Percentiles rank a stretch among this genome's conserved stretches.
These are phyloP conservation scores for Mortierella sp. DNA, from an alignment of 371 early-diverging fungal genomes.

Conservation along the genomic window DNA sequence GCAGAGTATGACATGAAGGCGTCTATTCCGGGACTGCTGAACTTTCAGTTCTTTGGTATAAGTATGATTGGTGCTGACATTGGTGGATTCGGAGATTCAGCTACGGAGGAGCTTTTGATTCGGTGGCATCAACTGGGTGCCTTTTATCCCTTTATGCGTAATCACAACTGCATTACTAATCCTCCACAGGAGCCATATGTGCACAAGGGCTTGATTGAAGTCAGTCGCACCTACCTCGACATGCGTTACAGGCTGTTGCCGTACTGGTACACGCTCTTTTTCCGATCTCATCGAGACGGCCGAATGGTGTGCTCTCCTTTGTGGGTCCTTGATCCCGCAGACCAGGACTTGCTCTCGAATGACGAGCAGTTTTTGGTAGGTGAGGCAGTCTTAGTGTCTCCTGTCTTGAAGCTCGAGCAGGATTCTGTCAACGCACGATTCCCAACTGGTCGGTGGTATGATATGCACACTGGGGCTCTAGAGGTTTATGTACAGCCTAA, in stretches of 20 bases:
- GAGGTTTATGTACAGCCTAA: constrained; percentile 13
- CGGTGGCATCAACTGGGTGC: constrained; percentile 75
- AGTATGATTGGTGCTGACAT: constrained; percentile 78
- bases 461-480: constrained; percentile 41
- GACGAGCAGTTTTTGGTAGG: constrained; percentile 68
- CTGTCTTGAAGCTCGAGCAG: constrained; percentile 62
- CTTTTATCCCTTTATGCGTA: constrained; percentile 74
- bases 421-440: constrained; percentile 64
- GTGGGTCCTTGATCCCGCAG: constrained; percentile 55
- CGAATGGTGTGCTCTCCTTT: constrained; percentile 62
- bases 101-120: constrained; percentile 71
- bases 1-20: constrained; percentile 65
- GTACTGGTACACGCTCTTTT: constrained; percentile 75
- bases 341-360: constrained; percentile 45
- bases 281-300: constrained; percentile 63
- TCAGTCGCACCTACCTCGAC: constrained; percentile 63
- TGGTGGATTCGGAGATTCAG: constrained; percentile 75
- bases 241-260: constrained; percentile 77
- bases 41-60: constrained; percentile 77
- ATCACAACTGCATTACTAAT: constrained; percentile 68
- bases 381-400: constrained; percentile 65
- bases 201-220: constrained; percentile 61
- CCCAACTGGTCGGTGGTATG: constrained; percentile 71
- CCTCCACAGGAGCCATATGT: constrained; percentile 73
- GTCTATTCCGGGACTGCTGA: constrained; percentile 71